phyloP scores from a whole-genome alignment of 2,329 filamentous ascomycete genomes.

The Scedosporium minutisporum region DNA sequence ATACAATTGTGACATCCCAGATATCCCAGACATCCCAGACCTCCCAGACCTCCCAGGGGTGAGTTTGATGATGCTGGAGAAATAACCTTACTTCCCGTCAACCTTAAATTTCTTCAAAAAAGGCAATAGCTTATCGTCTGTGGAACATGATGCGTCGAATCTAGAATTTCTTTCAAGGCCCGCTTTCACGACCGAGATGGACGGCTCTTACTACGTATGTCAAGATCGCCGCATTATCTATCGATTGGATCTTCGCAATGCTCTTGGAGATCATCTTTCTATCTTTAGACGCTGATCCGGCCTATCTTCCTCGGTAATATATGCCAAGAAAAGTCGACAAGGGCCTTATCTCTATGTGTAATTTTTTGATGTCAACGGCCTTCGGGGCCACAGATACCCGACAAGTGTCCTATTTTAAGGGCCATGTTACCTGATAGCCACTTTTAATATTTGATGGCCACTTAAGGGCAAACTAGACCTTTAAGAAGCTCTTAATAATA shows the following conservation, averaged over 20 bases:
- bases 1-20: too few species aligned
- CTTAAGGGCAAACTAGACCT: too few species aligned
- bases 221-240: neutral
- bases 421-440: too few species aligned
- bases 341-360: conserved; percentile 1
- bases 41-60: too few species aligned
- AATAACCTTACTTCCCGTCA: neutral
- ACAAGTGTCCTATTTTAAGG: neutral
- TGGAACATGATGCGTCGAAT: neutral
- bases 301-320: too few species aligned
- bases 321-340: neutral
- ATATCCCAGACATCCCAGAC: too few species aligned
- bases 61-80: too few species aligned
- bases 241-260: neutral
- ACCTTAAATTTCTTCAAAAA: neutral
- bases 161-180: neutral
- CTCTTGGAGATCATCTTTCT: neutral
- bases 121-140: too few species aligned
- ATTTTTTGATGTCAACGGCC: neutral
- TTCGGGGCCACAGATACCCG: neutral
- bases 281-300: neutral
- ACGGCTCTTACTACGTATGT: neutral
- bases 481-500: too few species aligned
- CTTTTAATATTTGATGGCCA: too few species aligned
- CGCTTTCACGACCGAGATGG: neutral